Conservation (phyloP, 805 yeast genomes). For the Clavispora phyllophila region DNA sequence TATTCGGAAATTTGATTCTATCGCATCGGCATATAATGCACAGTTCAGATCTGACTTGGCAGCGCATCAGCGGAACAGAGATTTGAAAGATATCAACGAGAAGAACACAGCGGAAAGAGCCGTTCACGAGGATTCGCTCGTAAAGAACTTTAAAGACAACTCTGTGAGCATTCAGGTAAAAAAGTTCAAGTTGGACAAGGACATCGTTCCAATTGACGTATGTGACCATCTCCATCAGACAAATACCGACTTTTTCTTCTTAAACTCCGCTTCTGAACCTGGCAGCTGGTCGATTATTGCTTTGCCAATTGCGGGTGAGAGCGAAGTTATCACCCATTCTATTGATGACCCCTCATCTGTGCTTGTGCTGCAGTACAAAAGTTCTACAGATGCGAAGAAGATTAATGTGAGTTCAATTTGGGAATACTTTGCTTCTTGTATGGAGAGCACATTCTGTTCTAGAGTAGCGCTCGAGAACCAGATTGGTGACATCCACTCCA, state of each 20-base stretch:
- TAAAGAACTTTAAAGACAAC: conserved; percentile 4
- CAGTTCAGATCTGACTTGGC: conserved; percentile 12
- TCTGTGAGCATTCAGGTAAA: neutral
- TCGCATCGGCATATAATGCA: conserved; percentile 37
- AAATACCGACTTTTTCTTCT: conserved; percentile 41
- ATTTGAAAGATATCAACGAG: conserved; percentile 1
- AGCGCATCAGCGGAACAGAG: conserved; percentile 1
- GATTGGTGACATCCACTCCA: conserved; percentile 12
- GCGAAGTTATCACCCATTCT: conserved; percentile 58
- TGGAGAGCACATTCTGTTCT: conserved; percentile 35
- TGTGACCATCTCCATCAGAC: conserved; percentile 41
- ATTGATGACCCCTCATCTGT: conserved; percentile 35
- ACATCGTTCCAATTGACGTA: conserved; percentile 36
- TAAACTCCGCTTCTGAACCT: conserved; percentile 77
- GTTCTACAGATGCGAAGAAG: neutral
- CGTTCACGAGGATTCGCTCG: conserved; percentile 18
- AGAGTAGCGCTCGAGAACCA: conserved; percentile 21
- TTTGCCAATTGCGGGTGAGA: conserved; percentile 42
- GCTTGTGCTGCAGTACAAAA: conserved; percentile 22
- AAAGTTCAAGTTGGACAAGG: conserved; percentile 12
- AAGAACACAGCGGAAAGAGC: conserved; percentile 10
- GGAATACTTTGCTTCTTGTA: conserved; percentile 45
- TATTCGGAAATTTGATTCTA: conserved; percentile 55
- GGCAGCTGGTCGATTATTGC: conserved; percentile 90
- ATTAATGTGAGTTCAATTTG: conserved; percentile 38